Evolutionary conservation across 2,329 filamentous ascomycete genomes (phyloP), one percentile per base, ranked within the genome.

Genomic region (Fonsecaea pugnacius): DNA sequence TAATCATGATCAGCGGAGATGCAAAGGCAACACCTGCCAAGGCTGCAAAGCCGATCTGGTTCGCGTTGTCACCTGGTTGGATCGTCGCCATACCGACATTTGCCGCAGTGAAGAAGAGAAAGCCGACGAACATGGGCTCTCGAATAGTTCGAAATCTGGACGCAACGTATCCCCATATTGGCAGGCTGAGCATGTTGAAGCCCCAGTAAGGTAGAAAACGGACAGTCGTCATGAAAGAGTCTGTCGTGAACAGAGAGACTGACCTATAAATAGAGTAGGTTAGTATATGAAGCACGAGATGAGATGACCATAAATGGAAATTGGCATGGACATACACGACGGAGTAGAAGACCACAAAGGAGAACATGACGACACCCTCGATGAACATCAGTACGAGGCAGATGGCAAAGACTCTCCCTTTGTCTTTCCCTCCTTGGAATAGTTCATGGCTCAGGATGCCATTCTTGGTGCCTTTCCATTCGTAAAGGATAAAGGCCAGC

Each of bases 381-480:
- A 63, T 30, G 24, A 58, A 52, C 12, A 65, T 62, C n/a, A 65
- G 46, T n/a, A 24, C 14, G n/a, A 58, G 40, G 53, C 58, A 65
- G 9, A 65, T 40, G 4, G 59, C 58, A n/a, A 65, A 62, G 1
- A 53, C 53, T 10, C 59, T 36, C 16, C 51, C 63, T 16, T 10
- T 24, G n/a, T 38, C 8, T 33, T 46, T 57, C 2, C 35, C 43
- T 5, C 59, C 59, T 35, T 46, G 52, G 63, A 65, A 65, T 2
- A 65, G 51, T 7, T 57, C 63, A 38, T 65, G 63, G 18, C 62
- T 14, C 7, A 65, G 40, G 3, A 65, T 52, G 10, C 63, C 63
- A 1, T 32, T 57, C 18, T 48, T 62, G 12, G 63, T 65, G 10
- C 51, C 59, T 35, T 65, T 62, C 59, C 58, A 62, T 30, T 65